Base-by-base conservation (phyloP, 345 rosid genomes). In the Salix exigua region DNA sequence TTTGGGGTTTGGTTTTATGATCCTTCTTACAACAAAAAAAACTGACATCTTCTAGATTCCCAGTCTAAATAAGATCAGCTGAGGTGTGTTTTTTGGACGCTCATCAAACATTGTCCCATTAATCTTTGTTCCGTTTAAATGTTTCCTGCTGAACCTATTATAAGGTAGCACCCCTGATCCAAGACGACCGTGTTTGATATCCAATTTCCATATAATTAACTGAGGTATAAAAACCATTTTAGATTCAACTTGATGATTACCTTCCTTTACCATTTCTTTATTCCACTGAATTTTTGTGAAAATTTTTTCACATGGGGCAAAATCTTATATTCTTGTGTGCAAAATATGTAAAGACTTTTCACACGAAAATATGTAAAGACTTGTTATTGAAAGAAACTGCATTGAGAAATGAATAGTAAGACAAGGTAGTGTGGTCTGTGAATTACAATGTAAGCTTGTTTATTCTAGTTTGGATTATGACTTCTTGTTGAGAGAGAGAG, bases 161-260 rank as follows among this genome's bases (percentile, higher is more conserved):
- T 83, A 85, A 0, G 91, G 94, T 50, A 74, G 58, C 44, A 90
- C 65, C 2, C 95, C 91, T 9, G 90, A 90, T 85, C 88, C 92
- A 46, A 87, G 88, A 63, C 89, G 85, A 42, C 90, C 92, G 18
- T 84, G 87, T 62, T 85, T 82, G 33, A 87, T 82, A 14, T 82
- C 83, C 16, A 78, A 77, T 83, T 91, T 92, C 94, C 90, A 87
- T 55, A 79, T 89, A 25, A 89, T 83, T 71, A 92, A 46, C 75
- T 72, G 66, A 0, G 94, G 94, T 78, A 44, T 79, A 66, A 80
- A 87, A 30, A 89, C 86, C 23, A 92, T 82, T 75, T 78, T 87
- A 6, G 90, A 89, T 78, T 91, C 93, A 17, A 87, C 93, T 93
- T 91, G 87, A 64, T 77, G 68, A 64, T 90, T 85, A 58, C 91